These are phyloP conservation scores for Cenchrus purpureus DNA, from an alignment of 176 grass and related monocot species.

Conservation along the genomic window DNA sequence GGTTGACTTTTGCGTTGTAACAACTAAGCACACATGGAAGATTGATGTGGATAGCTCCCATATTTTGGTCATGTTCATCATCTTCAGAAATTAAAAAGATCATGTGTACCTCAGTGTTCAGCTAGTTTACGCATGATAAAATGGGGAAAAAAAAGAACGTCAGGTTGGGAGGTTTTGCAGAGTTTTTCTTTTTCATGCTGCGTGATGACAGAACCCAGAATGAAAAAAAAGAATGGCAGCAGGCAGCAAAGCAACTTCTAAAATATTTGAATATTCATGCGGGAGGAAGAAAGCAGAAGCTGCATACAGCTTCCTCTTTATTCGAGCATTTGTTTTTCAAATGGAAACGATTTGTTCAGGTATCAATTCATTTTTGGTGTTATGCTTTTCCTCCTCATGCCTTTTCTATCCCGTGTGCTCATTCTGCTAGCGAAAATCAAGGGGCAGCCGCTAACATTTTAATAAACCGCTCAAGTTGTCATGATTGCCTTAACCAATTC, in stretches of 20 bases:
- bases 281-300: slow-evolving; percentile 12
- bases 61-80: neutral
- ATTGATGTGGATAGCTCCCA: slow-evolving; percentile 2
- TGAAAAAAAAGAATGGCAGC: neutral
- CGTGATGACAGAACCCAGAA: neutral
- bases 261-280: neutral
- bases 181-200: neutral
- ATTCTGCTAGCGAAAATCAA: slow-evolving; percentile 16
- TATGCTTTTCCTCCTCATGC: neutral
- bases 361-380: neutral
- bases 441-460: neutral
- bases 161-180: neutral
- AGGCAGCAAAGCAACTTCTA: neutral
- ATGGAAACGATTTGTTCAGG: neutral
- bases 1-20: neutral
- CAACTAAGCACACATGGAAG: slow-evolving; percentile 24
- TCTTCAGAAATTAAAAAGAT: neutral
- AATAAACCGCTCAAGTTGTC: neutral
- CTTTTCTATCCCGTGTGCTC: neutral
- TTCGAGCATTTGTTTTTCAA: neutral
- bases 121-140: neutral
- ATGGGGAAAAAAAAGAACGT: neutral
- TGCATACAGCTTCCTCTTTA: neutral
- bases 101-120: neutral
- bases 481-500: neutral